Evolutionary conservation across 306 rosid species (phyloP), one percentile per base, ranked within the genome.

Genomic region (Clitoria ternatea): DNA sequence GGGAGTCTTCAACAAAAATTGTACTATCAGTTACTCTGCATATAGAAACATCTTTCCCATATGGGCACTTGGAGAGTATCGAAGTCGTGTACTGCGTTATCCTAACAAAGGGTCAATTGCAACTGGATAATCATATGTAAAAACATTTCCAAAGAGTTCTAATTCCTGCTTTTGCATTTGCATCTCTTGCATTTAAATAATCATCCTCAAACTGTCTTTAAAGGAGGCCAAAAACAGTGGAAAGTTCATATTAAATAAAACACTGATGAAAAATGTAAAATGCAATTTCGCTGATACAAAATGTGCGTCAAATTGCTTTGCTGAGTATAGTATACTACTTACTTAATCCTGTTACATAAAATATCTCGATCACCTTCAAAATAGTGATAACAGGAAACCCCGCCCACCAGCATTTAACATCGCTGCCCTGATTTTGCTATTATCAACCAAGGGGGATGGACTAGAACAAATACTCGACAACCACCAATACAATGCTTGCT

Each of bases 51-150:
- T 85, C 30, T 92, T 89, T 48, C 89, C 98, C 7, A 83, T 89
- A 44, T 89, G 95, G 96, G 96, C 94, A 0, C 94, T 89, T 19
- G 96, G 90, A 32, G 85, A 86, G 24, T 80, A 86, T 70, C 77
- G 86, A 53, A 75, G 19, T 56, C 81, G 70, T 0, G 85, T 88
- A 19, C 47, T 77, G 48, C 75, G 33, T 52, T 55, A 6, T 42
- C 43, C 60, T 3, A 7, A 14, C 47, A 22, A 61, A 75, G 42
- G 32, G 3, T 10, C 44, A 13, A 66, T 7, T 29, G 8, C 23
- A 29, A 61, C 24, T 39, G 13, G 36, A 61, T 37, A 19, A 59
- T 59, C 8, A 57, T 59, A 39, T 40, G 59, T 49, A 60, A 60
- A 27, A 48, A n/a, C 40, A 18, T 53, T 55, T 23, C 1, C 23